A percentile compares a stretch with the other conserved stretches of the same genome.
These are phyloP conservation scores for Elsinoe australis DNA, from an alignment of 2,329 filamentous ascomycete genomes.

Conservation along the genomic window DNA sequence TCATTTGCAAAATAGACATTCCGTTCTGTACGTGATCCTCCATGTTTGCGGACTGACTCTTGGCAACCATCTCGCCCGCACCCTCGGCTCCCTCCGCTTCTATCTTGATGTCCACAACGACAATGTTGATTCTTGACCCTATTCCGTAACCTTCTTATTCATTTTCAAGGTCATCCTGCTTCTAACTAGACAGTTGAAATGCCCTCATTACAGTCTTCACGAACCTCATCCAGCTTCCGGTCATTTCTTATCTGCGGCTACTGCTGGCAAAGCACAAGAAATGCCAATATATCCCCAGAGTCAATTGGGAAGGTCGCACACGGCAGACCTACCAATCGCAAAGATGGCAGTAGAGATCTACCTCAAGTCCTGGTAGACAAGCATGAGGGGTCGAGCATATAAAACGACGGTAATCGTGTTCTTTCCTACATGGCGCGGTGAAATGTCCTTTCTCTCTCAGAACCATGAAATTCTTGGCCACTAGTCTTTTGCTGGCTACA, in stretches of 20 bases:
- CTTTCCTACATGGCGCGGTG: too few species aligned
- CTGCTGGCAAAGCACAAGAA: slow-evolving; percentile 3
- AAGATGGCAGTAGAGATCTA: neutral
- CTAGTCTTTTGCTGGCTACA: neutral
- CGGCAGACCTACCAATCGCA: slow-evolving; percentile 11
- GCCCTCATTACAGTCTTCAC: too few species aligned
- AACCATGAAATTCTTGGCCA: slow-evolving; percentile 3
- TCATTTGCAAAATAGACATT: too few species aligned
- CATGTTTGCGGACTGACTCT: too few species aligned
- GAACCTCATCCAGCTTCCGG: neutral
- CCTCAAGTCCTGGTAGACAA: neutral
- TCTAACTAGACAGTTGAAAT: too few species aligned
- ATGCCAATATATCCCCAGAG: slow-evolving; percentile 10
- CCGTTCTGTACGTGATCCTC: too few species aligned
- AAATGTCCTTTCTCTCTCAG: neutral
- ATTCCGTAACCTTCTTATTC: neutral
- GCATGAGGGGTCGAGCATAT: neutral
- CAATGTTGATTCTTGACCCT: neutral
- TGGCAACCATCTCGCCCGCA: too few species aligned
- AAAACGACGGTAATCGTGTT: too few species aligned
- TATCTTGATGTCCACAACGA: neutral
- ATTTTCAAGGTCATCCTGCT: neutral
- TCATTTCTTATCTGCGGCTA: neutral
- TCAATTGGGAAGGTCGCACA: slow-evolving; percentile 12
- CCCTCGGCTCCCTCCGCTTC: too few species aligned